These are phyloP conservation scores for Termitomyces sp. DNA, from an alignment of 768 basidiomycete genomes.

Conservation along the genomic window DNA sequence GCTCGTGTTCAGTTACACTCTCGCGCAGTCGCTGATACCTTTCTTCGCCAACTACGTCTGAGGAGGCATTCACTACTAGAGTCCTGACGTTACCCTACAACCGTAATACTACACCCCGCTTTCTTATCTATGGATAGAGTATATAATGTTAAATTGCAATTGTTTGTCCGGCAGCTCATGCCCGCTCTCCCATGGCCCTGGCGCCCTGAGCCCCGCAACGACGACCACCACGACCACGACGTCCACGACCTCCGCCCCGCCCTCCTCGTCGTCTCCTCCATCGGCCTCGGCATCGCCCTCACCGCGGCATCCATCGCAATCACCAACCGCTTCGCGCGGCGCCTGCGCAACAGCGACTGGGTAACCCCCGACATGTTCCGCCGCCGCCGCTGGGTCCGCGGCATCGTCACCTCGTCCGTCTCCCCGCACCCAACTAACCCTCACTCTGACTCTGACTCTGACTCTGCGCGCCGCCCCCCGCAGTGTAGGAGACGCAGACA, in stretches of 20 bases:
- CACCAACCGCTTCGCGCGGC: slow-evolving; percentile 47
- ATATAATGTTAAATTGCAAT: neutral
- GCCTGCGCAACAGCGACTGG: slow-evolving; percentile 65
- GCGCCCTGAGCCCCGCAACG: neutral
- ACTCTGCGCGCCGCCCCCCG: too few species aligned
- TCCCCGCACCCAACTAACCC: too few species aligned
- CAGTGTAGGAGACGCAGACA: slow-evolving; percentile 85
- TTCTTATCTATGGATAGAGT: neutral
- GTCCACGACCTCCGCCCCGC: slow-evolving; percentile 24
- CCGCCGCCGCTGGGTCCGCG: slow-evolving; percentile 65
- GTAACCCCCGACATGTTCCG: slow-evolving; percentile 59
- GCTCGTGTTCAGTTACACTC: slow-evolving; percentile 96
- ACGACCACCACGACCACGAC: neutral
- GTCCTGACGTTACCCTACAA: too few species aligned
- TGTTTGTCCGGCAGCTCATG: slow-evolving; percentile 6
- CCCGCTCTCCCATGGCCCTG: slow-evolving; percentile 12
- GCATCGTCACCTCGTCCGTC: slow-evolving; percentile 71
- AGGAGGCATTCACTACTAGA: too few species aligned
- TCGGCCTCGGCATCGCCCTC: slow-evolving; percentile 34
- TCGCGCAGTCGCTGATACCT: slow-evolving; percentile 94
- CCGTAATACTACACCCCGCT: neutral
- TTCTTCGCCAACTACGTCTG: slow-evolving; percentile 82
- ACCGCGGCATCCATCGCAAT: slow-evolving; percentile 27
- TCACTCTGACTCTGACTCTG: too few species aligned
- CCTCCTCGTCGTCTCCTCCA: slow-evolving; percentile 27